These are phyloP conservation scores for Coemansia sp. DNA, from an alignment of 192 early-diverging fungal species.

Conservation along the genomic window DNA sequence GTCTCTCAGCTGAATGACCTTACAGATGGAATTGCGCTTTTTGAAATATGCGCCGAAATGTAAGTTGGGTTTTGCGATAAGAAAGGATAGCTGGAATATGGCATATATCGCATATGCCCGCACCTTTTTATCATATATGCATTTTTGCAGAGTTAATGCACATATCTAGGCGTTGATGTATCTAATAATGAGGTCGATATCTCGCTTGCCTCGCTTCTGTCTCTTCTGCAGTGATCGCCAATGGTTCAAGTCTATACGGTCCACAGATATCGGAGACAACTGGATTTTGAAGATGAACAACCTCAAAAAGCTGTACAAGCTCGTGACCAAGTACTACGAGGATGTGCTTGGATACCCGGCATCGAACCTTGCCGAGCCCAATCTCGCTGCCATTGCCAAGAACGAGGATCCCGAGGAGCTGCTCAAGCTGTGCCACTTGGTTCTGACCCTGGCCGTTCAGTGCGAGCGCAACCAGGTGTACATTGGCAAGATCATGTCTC, in stretches of 20 bases:
- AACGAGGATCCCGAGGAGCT: constrained; percentile 70
- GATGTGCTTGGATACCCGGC: constrained; percentile 75
- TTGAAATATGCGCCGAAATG: constrained; percentile 82
- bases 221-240: constrained; percentile 66
- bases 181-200: background rate
- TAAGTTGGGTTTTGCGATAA: too few relatives aligned
- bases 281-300: constrained; percentile 95
- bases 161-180: background rate
- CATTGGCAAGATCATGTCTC: constrained; percentile 78
- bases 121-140: too few relatives aligned
- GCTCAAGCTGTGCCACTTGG: constrained; percentile 75
- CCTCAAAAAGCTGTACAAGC: constrained; percentile 84
- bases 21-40: constrained; percentile 72
- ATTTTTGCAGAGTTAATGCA: too few relatives aligned
- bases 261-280: constrained; percentile 77
- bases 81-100: too few relatives aligned
- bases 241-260: constrained; percentile 82
- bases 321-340: constrained; percentile 81
- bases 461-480: constrained; percentile 79
- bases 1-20: constrained; percentile 59
- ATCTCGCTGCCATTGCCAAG: constrained; percentile 82
- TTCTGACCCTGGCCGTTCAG: constrained; percentile 84
- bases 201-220: background rate
- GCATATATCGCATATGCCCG: too few relatives aligned
- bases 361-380: constrained; percentile 60